phyloP scores from a whole-genome alignment of 78 protist species.

The Dictyostelium purpureum region DNA sequence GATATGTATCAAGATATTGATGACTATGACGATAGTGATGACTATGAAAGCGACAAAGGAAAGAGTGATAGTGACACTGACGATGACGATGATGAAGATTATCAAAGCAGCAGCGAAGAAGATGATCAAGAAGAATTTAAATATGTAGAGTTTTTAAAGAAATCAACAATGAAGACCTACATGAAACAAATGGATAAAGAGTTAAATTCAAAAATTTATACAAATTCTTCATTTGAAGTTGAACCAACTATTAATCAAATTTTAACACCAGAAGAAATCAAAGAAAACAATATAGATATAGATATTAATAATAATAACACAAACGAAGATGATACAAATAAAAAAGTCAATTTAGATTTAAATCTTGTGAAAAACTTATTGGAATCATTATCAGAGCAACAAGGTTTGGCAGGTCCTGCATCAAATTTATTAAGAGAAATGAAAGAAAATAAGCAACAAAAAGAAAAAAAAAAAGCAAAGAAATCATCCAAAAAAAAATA shows the following conservation, averaged over 20 bases:
- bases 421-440: conserved; percentile 45
- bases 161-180: not conserved
- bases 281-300: not conserved
- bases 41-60: not conserved
- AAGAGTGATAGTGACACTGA: not conserved
- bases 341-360: conserved; percentile 57
- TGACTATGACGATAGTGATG: not conserved
- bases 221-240: conserved; percentile 9
- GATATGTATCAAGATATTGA: not conserved
- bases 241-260: not conserved
- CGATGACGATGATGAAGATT: not conserved
- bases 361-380: conserved; percentile 58
- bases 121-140: not conserved
- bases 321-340: not conserved
- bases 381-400: conserved; percentile 50
- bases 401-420: conserved; percentile 69
- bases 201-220: not conserved
- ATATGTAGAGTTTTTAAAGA: not conserved
- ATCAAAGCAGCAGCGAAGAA: no score
- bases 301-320: not conserved
- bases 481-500: not conserved
- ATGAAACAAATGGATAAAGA: conserved; percentile 69
- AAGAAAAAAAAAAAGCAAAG: not conserved
- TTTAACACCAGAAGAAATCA: not conserved
- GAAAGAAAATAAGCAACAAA: not conserved